Conservation (phyloP, 192 early-diverging fungal species). For the Irineochytrium annulatum region DNA sequence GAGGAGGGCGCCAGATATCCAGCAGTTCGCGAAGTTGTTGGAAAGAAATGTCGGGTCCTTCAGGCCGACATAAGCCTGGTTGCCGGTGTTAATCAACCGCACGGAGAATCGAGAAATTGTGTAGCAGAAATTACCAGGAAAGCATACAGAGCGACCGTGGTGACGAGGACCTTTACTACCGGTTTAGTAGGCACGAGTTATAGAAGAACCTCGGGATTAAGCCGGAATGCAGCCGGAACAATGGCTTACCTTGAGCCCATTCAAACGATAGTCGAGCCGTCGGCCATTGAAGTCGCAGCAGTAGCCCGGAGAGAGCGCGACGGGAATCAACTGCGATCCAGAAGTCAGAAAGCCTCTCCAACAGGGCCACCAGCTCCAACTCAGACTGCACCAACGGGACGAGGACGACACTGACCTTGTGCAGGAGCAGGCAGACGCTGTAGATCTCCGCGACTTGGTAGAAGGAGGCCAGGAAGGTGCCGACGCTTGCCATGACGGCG, state of each 20-base stretch:
- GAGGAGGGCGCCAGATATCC: conserved; percentile 12
- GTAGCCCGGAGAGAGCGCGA: conserved; percentile 1
- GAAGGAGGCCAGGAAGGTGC: background rate
- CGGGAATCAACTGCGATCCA: conserved; percentile 7
- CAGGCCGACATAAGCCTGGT: background rate
- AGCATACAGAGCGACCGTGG: background rate
- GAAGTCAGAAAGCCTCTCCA: too few species aligned
- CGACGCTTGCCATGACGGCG: background rate
- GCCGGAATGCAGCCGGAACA: too few species aligned
- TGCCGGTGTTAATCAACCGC: too few species aligned
- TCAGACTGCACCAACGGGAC: too few species aligned
- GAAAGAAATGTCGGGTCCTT: conserved; percentile 16
- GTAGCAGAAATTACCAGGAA: too few species aligned
- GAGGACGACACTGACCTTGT: background rate
- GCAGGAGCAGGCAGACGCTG: background rate
- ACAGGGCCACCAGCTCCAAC: too few species aligned
- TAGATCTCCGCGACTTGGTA: background rate
- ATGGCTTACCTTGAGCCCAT: too few species aligned
- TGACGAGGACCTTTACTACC: conserved; percentile 11
- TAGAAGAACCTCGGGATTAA: too few species aligned
- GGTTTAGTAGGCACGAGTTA: too few species aligned
- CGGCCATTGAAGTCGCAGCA: conserved; percentile 11
- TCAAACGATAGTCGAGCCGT: conserved; percentile 6
- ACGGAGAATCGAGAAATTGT: too few species aligned
- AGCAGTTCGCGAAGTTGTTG: conserved; percentile 9